Percentiles rank a stretch among this genome's conserved stretches.
Conservation (phyloP, 768 basidiomycete genomes). For the Boletus sensibilis region DNA sequence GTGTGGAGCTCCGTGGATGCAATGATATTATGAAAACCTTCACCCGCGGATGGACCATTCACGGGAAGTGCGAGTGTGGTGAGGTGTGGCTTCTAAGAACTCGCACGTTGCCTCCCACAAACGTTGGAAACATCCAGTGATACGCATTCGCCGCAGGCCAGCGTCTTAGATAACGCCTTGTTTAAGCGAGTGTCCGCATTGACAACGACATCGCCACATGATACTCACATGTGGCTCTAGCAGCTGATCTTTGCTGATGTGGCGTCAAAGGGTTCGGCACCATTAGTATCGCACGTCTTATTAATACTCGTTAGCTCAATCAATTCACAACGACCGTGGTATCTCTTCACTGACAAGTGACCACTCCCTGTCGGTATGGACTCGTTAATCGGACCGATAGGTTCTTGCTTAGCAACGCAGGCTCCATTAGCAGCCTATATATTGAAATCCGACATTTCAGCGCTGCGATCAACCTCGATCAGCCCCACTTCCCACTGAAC, state of each 20-base stretch:
- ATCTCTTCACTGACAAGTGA: not conserved
- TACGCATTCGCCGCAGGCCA: not conserved
- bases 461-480: not conserved
- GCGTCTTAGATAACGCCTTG: not conserved
- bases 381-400: slow-evolving; percentile 1
- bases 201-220: not conserved
- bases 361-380: not conserved
- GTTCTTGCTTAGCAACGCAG: slow-evolving; percentile 14
- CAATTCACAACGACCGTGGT: not conserved
- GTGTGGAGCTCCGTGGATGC: not conserved
- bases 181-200: not conserved
- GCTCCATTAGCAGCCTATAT: slow-evolving; percentile 12
- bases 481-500: not conserved
- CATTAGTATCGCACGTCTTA: not conserved
- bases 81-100: not conserved
- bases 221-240: not conserved
- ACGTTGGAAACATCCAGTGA: not conserved
- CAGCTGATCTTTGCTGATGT: not conserved
- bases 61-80: not conserved
- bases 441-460: not conserved
- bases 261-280: not conserved
- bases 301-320: not conserved
- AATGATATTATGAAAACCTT: not conserved
- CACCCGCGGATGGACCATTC: not conserved
- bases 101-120: not conserved